Evolutionary conservation across 2,329 filamentous ascomycete genomes (phyloP), one percentile per base, ranked within the genome.

Genomic region (Periconia macrospinosa): DNA sequence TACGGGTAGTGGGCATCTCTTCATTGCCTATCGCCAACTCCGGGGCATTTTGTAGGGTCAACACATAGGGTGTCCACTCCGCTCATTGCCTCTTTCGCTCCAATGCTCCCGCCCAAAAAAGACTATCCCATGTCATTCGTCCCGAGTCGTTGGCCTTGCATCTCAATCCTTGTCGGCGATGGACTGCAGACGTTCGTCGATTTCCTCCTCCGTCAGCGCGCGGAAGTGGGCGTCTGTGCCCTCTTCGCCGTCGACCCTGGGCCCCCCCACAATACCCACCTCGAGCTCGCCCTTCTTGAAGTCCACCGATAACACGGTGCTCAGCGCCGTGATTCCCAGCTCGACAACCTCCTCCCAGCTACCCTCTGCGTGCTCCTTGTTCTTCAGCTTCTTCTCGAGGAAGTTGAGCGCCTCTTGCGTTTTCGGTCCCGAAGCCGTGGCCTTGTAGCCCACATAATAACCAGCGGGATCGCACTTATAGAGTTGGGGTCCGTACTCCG

Each of bases 211-310:
- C 30, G 90, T 96, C 76, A 99, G 83, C 65, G 87, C 89, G 74
- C 92, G 87, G 83, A 99, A 99, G 58, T 81, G 82, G 47, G 88
- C 77, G 68, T 91, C 84, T 59, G 88, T 89, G 61, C 91, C 91
- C 74, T 95, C 90, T 78, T 90, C 83, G 63, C 92, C 93, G 71
- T 96, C 91, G 54, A 81, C 78, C 68, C 86, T 84, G 53, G 93
- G 92, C 30, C 92, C 93, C 62, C 94, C 94, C 50, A 97, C 94
- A 71, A 99, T 92, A 59, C 94, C 94, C 77, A 99, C 91, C 80
- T 99, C 94, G 75, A 99, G 88, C 82, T 99, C 94, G 67, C 90
- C 90, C 83, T 97, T 97, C 86, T 99, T 99, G 83, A 99, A 99
- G 76, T 99, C 94, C 76, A 97, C 96, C 78, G 93, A 97, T 61